Evolutionary conservation across 805 yeast species (phyloP), one percentile per base, ranked within the genome.

Genomic region (Phaffomyces thermotolerans): DNA sequence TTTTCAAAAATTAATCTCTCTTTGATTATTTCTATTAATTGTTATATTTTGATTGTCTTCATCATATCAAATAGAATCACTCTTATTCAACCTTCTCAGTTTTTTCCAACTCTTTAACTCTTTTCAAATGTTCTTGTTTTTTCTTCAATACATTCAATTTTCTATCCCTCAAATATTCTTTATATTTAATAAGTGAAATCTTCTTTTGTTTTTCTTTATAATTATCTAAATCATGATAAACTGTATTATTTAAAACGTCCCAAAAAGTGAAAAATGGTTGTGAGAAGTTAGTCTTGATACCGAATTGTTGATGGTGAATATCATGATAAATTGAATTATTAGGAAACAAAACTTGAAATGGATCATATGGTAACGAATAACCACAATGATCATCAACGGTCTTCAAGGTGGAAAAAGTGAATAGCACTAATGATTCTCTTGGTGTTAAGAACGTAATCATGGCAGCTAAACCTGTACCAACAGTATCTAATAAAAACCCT

Each of bases 361-460:
- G 79, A 64, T 93, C 99, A 62, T 70, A 84, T 14, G 98, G 98
- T 44, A 93, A 70, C 25, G 90, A 79, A 64, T 91, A 93, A n/a
- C 99, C 99, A 64, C 98, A 93, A 66, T 93, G 99, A 63, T 93
- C 99, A 62, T 93, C 98, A 40, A 93, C 96, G 1, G 99, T 93
- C 65, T 93, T 93, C 76, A 93, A 65, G 2, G 99, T 93, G 14
- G 96, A 86, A 62, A 93, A 87, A 2, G 91, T 79, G 65, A 72
- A 93, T 43, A 93, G 67, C 12, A 84, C 52, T 20, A 84, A 67
- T 41, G 82, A 69, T 65, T 93, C 98, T 45, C 96, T 78, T 39
- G 88, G 84, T 3, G 84, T 67, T 49, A 93, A 68, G 3, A 73
- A 70, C 1, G 84, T 74, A 8, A 77, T 49, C 33, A 85, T 51